Conservation (phyloP, 805 yeast genomes). For the Yamadazyma akitaensis region DNA sequence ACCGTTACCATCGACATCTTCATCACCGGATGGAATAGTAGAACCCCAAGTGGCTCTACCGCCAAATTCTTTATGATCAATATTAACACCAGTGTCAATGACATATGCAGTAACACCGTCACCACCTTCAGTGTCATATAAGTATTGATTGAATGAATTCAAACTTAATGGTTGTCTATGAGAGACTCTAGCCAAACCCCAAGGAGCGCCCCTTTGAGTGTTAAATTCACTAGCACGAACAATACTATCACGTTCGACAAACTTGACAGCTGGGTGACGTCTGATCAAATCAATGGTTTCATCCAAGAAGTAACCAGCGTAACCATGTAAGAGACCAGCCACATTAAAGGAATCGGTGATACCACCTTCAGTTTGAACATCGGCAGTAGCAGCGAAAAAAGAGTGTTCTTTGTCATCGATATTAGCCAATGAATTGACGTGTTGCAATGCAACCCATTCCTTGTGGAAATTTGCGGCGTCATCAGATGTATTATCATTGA, state of each 20-base stretch:
- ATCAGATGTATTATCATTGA: conserved; percentile 60
- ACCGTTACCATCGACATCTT: conserved; percentile 79
- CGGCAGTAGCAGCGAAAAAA: conserved; percentile 35
- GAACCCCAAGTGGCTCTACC: conserved; percentile 88
- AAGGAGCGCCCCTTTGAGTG: conserved; percentile 81
- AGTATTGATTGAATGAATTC: conserved; percentile 68
- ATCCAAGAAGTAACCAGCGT: conserved; percentile 79
- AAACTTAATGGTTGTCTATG: conserved; percentile 71
- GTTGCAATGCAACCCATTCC: conserved; percentile 59
- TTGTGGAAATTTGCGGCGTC: conserved; percentile 62
- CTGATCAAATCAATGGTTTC: conserved; percentile 72
- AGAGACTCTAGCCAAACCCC: conserved; percentile 92
- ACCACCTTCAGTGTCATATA: conserved; percentile 72
- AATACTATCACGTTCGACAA: conserved; percentile 71
- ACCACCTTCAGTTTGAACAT: conserved; percentile 44
- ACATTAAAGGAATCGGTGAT: conserved; percentile 60
- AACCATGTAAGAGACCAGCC: conserved; percentile 62
- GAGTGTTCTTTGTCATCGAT: conserved; percentile 24
- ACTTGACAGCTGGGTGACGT: conserved; percentile 57
- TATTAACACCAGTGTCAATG: conserved; percentile 84
- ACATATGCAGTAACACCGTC: conserved; percentile 83
- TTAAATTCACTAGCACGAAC: conserved; percentile 63
- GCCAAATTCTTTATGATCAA: conserved; percentile 70
- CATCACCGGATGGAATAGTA: conserved; percentile 70
- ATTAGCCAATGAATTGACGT: conserved; percentile 39